Base-by-base conservation (phyloP, 2,329 filamentous ascomycete genomes). In the Trematosphaeria pertusa region DNA sequence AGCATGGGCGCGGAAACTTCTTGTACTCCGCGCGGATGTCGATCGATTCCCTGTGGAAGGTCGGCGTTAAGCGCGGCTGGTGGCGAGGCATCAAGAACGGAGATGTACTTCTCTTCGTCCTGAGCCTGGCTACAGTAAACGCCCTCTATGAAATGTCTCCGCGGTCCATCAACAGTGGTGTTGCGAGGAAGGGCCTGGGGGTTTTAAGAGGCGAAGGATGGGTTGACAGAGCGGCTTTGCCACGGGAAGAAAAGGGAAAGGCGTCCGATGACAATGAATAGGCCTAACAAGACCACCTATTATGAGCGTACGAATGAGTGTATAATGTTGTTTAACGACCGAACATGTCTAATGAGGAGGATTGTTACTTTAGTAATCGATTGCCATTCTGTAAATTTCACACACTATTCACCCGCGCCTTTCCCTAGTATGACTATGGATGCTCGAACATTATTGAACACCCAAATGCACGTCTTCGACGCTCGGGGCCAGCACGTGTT, bases 41-140 rank as follows among this genome's bases (percentile, higher is more conserved):
- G 49, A 78, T 96, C 21, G 89, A 96, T 68, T 89, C 85, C 28
- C 72, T 91, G 35, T 97, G 91, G 90, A 96, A 96, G 77, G 90
- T 96, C 0, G 91, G 92, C n/a, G 84, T 88, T 44, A 97, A 97
- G 84, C 79, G 87, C 24, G 83, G 90, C 1, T 91, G 91, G 85
- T 96, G 93, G 91, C 85, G 82, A 55, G 89, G 89, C 9, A 81
- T 94, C 68, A 84, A 81, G 61, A 88, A 89, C 28, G 91, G 91
- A 0, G 93, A 97, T 72, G 84, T 97, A 4, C 83, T 87, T 75
- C 76, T 97, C 3, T 92, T 97, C 64, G 87, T 93, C 12, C 72
- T 85, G 14, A 88, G 90, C 37, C 78, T 96, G 73, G 89, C 89
- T 60, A 72, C 92, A 14, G 84, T 92, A 14, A 90, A 91, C 45